Percentiles rank a stretch among this genome's conserved stretches.
Conservation (phyloP, 768 basidiomycete species). For the Chlorophyllum brunneum region DNA sequence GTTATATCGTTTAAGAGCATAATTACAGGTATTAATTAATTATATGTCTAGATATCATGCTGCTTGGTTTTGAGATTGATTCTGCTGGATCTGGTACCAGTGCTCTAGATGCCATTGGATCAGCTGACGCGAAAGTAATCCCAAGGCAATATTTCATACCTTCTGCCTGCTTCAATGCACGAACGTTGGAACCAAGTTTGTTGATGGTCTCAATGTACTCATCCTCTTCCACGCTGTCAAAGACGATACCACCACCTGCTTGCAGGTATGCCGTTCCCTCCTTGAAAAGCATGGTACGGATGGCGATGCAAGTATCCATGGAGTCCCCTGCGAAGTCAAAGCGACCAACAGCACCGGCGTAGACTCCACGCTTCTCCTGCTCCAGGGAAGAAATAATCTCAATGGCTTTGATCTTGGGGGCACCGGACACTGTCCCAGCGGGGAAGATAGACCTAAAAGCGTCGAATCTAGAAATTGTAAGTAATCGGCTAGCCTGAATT, state of each 20-base stretch:
- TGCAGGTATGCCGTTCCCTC: constrained; percentile 88
- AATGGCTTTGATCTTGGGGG: constrained; percentile 98
- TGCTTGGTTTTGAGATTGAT: constrained; percentile 25
- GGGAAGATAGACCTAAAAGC: constrained; percentile 99
- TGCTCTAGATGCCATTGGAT: constrained; percentile 46
- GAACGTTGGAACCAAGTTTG: constrained; percentile 84
- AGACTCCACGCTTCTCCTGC: constrained; percentile 86
- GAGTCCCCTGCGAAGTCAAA: constrained; percentile 94
- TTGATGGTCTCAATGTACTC: constrained; percentile 96
- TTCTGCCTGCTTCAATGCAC: constrained; percentile 85
- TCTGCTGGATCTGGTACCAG: constrained; percentile 65
- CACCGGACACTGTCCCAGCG: constrained; percentile 97
- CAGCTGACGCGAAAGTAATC: not conserved
- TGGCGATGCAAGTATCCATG: constrained; percentile 99
- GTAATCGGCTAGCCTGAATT: not conserved
- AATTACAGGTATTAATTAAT: constrained; percentile 18
- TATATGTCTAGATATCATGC: constrained; percentile 16
- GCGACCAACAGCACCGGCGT: constrained; percentile 96
- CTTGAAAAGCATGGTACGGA: constrained; percentile 97
- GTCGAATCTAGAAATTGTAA: constrained; percentile 65
- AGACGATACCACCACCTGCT: constrained; percentile 96
- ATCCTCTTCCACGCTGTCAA: constrained; percentile 96
- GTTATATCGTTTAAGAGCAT: constrained; percentile 15
- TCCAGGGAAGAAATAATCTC: constrained; percentile 88
- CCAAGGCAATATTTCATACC: constrained; percentile 38